phyloP scores from a whole-genome alignment of 768 basidiomycete genomes.

The Suillus paluster region DNA sequence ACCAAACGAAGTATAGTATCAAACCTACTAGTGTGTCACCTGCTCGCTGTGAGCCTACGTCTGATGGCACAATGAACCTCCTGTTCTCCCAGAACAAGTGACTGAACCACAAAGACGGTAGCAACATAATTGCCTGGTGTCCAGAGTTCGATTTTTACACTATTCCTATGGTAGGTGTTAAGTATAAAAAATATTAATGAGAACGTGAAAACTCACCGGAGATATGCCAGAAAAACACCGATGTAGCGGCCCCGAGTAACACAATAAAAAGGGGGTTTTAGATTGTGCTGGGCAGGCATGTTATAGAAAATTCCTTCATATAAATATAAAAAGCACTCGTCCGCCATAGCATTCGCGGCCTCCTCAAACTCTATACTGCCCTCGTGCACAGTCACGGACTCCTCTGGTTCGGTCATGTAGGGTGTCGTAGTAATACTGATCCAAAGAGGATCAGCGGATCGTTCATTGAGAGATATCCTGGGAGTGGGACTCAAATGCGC shows the following conservation, averaged over 20 bases:
- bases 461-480: background rate
- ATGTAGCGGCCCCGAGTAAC: background rate
- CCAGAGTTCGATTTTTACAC: too few species aligned
- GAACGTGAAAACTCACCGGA: background rate
- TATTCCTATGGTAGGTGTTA: too few species aligned
- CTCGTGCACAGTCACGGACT: background rate
- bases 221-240: background rate
- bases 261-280: background rate
- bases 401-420: background rate
- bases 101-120: too few species aligned
- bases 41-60: too few species aligned
- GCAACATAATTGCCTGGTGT: too few species aligned
- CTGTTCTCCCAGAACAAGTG: too few species aligned
- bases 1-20: too few species aligned
- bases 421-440: background rate
- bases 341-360: background rate
- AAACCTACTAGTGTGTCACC: too few species aligned
- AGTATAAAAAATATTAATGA: background rate
- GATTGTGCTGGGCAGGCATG: background rate
- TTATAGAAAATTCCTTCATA: background rate
- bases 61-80: too few species aligned
- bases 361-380: slow-evolving; percentile 1
- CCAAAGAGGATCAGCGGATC: background rate
- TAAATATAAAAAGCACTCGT: background rate
- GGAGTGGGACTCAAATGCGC: background rate